A percentile compares a stretch with the other conserved stretches of the same genome.
Conservation (phyloP, 2,329 filamentous ascomycete genomes). For the Xylariales sp. region DNA sequence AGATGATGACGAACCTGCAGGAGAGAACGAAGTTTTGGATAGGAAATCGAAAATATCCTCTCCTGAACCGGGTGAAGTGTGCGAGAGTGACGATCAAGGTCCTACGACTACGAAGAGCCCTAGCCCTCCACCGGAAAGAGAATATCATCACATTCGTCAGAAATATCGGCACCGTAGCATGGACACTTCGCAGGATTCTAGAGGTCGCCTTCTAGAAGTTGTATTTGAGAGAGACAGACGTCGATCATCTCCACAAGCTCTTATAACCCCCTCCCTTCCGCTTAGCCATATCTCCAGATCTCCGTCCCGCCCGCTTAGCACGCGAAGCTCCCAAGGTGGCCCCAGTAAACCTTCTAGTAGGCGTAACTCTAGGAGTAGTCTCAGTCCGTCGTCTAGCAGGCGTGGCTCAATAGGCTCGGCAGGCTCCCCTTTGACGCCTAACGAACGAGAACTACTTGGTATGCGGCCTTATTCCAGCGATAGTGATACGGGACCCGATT, state of each 20-base stretch:
- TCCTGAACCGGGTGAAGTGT: slow-evolving; percentile 47
- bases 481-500: slow-evolving; percentile 42
- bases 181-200: slow-evolving; percentile 12
- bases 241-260: slow-evolving; percentile 9
- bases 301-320: slow-evolving; percentile 19
- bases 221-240: not conserved
- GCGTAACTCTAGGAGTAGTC: slow-evolving; percentile 28
- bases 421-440: slow-evolving; percentile 48
- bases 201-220: not conserved
- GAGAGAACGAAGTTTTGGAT: not conserved
- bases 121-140: slow-evolving; percentile 24
- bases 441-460: slow-evolving; percentile 49
- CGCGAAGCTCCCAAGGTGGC: slow-evolving; percentile 20
- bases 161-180: not conserved
- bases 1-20: slow-evolving; percentile 15
- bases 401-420: slow-evolving; percentile 34
- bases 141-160: slow-evolving; percentile 7
- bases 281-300: slow-evolving; percentile 6
- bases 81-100: slow-evolving; percentile 33
- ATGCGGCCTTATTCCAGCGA: slow-evolving; percentile 40
- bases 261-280: slow-evolving; percentile 28
- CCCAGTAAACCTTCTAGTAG: slow-evolving; percentile 34
- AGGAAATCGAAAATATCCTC: slow-evolving; percentile 42
- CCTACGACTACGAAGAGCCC: slow-evolving; percentile 16
- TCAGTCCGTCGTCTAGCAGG: slow-evolving; percentile 30